Base-by-base conservation (phyloP, 371 early-diverging fungal genomes). In the Capniomyces stellatus region DNA sequence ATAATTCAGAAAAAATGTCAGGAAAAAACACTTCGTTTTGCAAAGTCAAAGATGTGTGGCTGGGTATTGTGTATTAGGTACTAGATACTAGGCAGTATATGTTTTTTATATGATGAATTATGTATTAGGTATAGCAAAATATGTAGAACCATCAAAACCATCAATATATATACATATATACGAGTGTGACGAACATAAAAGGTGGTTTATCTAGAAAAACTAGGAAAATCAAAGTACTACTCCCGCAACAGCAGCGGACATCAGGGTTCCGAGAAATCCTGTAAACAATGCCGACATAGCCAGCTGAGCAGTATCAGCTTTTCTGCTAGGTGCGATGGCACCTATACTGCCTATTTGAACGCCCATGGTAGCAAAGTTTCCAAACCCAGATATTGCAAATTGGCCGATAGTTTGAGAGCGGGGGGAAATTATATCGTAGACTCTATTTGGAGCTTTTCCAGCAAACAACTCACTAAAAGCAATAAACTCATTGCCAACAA, bases 401-500 rank as follows among this genome's bases (percentile, higher is more conserved):
- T 83, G 78, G 1, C 75, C 70, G 47, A 86, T 68, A 25, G 77
- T 29, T 10, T 15, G 3, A 39, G 54, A 43, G 10, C 44, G 4
- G 18, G 55, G 55, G 19, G 12, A 3, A 19, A 54, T 52, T 3
- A 25, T 3, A 24, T 6, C 6, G 21, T 29, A 10, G 19, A 48
- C 24, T 21, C 19, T 21, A n/a, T n/a, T n/a, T n/a, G n/a, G n/a
- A n/a, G n/a, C n/a, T n/a, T n/a, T n/a, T 12, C 4, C 27, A 24
- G 25, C 27, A 8, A 10, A 15, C 3, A 69, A 64, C 39, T 58
- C 53, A 12, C 61, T 46, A 63, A 83, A 92, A 15, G 92, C 92
- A 21, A 82, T 83, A 62, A 92, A 88, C 73, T 92, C 92, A 71
- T 90, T 92, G 52, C 81, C 74, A 65, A 89, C 75, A 56, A 87